These are phyloP conservation scores for Euptelea pleiosperma DNA, from an alignment of 164 flowering plant species.

Conservation along the genomic window DNA sequence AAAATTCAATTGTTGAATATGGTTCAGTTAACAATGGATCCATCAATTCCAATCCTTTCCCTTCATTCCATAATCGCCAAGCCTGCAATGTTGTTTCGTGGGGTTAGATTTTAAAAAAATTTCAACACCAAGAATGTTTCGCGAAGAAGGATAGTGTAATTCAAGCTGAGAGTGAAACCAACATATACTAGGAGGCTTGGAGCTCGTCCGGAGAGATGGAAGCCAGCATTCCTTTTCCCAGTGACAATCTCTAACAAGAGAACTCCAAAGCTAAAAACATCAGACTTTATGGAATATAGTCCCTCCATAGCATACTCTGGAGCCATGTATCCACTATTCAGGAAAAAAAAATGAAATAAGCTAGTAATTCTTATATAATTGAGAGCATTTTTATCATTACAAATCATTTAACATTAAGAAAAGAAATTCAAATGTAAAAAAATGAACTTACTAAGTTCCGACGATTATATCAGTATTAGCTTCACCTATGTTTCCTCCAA, in stretches of 20 bases:
- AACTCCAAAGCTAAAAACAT: slow-evolving; percentile 39
- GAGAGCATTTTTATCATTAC: neutral
- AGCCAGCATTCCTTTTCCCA: slow-evolving; percentile 27
- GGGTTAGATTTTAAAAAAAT: neutral
- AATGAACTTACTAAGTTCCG: slow-evolving; percentile 41
- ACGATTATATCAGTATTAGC: slow-evolving; percentile 32
- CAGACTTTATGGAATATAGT: slow-evolving; percentile 29
- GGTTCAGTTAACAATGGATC: slow-evolving; percentile 24
- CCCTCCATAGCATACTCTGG: slow-evolving; percentile 42
- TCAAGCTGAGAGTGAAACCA: neutral
- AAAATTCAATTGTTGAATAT: slow-evolving; percentile 18
- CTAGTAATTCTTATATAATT: too few relatives aligned
- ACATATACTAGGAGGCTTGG: slow-evolving; percentile 21
- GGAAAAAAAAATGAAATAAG: neutral
- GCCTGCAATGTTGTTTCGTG: slow-evolving; percentile 25
- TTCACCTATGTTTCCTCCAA: slow-evolving; percentile 26
- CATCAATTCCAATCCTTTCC: slow-evolving; percentile 26
- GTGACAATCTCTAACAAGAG: slow-evolving; percentile 33
- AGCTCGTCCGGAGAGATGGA: slow-evolving; percentile 13
- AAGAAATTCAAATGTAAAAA: neutral
- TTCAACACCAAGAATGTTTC: neutral
- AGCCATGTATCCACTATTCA: slow-evolving; percentile 31
- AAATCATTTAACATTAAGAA: neutral
- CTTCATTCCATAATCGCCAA: slow-evolving; percentile 44
- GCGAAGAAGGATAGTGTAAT: neutral